Evolutionary conservation across 352 stramenopile genomes (phyloP), one percentile per base, ranked within the genome.

Genomic region (Thraustochytrium striatum): DNA sequence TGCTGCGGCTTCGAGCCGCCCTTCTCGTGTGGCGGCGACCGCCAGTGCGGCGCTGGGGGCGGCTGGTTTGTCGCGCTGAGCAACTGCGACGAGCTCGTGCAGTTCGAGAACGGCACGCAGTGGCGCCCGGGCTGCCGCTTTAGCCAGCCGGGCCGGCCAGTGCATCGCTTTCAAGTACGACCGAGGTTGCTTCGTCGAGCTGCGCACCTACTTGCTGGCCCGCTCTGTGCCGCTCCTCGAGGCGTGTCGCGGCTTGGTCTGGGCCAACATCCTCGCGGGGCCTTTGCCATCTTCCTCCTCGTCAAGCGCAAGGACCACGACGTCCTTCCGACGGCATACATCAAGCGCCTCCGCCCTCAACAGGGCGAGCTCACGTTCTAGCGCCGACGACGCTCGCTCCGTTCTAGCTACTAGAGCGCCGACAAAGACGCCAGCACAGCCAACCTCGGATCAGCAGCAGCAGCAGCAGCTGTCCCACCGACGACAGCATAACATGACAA

Each of bases 1-100:
- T 75, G 65, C 36, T 75, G 65, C 39, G 65, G 65, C 21, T 75
- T 75, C 36, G 52, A 75, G 28, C 65, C 65, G 35, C 65, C 65
- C 13, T 75, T 61, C 36, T 30, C 65, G 11, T 75, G 65, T 43
- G 21, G 53, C n/a, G 52, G 44, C 35, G 35, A 44, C 7, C 21
- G 5, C 5, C 41, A 52, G 16, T 9, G 11, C 3, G 32, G 32
- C 16, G 8, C 61, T 16, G 19, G 36, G 3, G 41, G 44, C 35
- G 59, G 59, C n/a, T 75, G 65, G 65, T 75, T 55, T 32, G 43
- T 62, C 50, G 43, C 65, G 0, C 9, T 43, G 0, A 32, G 44
- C 8, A 38, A 75, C n/a, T 75, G 65, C 65, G 52, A 41, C 65
- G 3, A 35, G 13, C 11, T 55, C 9, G 7, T 11, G 35, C 13